Base-by-base conservation (phyloP, 176 grass and related monocot species). In the Musa acuminata region DNA sequence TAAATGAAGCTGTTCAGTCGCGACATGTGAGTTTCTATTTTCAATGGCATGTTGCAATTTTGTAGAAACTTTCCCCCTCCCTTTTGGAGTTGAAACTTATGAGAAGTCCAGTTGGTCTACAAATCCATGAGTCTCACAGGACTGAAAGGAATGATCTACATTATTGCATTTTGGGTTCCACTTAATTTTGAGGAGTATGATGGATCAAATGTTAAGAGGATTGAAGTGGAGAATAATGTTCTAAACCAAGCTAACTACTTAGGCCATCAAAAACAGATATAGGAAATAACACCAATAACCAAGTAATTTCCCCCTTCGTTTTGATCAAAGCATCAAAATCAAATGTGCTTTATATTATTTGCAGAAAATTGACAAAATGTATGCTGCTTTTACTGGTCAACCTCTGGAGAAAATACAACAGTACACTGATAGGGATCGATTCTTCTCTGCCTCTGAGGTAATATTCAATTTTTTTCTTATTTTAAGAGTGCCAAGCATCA, bases 281-380 rank as follows among this genome's bases (percentile, higher is more conserved):
- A 4, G 3, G 3, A 43, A 43, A 43, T 43, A 43, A 43, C 35
- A 43, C 3, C 3, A 43, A 43, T 3, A 43, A 43, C 35, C 35
- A 43, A 43, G 35, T 43, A 43, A 43, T 13, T 71, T 75, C 19
- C 19, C 60, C 67, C 72, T 69, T 49, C 14, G 52, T 83, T 70
- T 82, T n/a, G 63, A 84, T 74, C 69, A 3, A 53, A 67, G 29
- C 74, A 57, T 70, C 0, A 49, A 77, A 54, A 58, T 53, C 69
- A 84, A n/a, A 67, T 84, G 2, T 67, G 67, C 17, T 23, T 43
- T 43, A 23, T 49, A 67, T 4, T 81, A 80, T 10, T 16, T 82
- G 86, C 85, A 99, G 95, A 99, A 93, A 99, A 92, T 99, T 24
- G 95, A 99, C 82, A 89, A 84, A 85, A 99, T 99, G 95, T 91